Percentiles rank a stretch among this genome's conserved stretches.
Evolutionary conservation across 176 grass and related monocot species (phyloP).

Genomic region (Tuctoria greenei): DNA sequence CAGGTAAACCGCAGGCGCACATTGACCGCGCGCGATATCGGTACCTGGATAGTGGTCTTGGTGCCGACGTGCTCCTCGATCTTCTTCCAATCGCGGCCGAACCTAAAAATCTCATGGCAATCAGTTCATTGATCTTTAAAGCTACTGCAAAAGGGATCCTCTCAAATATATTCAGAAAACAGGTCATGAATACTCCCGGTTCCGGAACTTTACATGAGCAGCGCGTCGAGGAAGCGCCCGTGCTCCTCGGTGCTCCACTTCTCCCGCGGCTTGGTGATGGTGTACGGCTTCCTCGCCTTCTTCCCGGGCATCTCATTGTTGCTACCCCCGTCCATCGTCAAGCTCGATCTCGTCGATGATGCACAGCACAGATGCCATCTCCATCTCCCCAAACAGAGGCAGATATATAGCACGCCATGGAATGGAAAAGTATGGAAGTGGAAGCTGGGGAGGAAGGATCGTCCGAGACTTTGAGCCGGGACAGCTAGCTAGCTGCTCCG

Average conservation of each 20-base stretch:
- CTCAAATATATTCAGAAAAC: background rate
- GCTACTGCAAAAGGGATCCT: background rate
- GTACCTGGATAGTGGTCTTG: constrained; percentile 81
- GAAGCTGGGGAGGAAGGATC: background rate
- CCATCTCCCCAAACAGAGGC: too few species aligned
- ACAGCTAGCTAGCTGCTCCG: background rate
- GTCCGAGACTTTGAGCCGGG: background rate
- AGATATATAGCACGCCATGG: background rate
- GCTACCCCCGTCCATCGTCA: background rate
- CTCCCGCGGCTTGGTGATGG: constrained; percentile 71
- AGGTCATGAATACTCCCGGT: background rate
- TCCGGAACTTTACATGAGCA: constrained; percentile 52
- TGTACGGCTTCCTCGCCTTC: constrained; percentile 88
- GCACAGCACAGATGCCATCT: background rate
- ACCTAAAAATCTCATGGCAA: constrained; percentile 19
- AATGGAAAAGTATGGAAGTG: too few species aligned
- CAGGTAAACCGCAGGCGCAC: background rate
- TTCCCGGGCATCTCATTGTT: constrained; percentile 31
- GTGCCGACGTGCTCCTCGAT: constrained; percentile 90
- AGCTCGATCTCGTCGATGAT: too few species aligned
- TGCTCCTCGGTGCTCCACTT: constrained; percentile 81
- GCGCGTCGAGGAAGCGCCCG: constrained; percentile 83
- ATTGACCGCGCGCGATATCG: background rate
- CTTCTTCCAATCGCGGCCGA: constrained; percentile 94
- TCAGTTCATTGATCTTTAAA: background rate